Conservation (phyloP, 2,329 filamentous ascomycete species). For the Xylaria sp. region DNA sequence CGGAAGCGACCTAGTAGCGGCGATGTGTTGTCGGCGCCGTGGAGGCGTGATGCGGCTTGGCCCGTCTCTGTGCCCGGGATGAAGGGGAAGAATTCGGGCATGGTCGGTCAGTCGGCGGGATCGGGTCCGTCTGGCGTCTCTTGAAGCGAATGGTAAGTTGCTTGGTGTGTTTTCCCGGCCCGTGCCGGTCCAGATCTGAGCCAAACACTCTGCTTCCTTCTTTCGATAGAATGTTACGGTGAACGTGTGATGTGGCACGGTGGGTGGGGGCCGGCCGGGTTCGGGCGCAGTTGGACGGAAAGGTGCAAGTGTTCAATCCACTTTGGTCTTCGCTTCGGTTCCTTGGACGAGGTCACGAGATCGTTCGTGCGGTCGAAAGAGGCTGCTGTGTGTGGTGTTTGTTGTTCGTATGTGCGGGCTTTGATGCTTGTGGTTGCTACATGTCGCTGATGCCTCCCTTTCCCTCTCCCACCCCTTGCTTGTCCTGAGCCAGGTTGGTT, state of each 20-base stretch:
- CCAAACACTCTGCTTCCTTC: neutral
- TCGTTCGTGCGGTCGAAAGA: neutral
- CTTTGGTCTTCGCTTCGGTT: neutral
- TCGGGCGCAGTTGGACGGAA: neutral
- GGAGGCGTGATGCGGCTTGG: conserved; percentile 52
- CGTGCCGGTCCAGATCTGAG: conserved; percentile 21
- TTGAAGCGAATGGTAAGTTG: neutral
- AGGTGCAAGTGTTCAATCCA: neutral
- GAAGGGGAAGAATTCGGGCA: conserved; percentile 75
- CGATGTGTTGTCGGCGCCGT: conserved; percentile 60
- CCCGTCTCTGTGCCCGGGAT: conserved; percentile 70
- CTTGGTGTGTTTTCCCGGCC: conserved; percentile 15
- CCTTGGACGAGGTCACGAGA: neutral
- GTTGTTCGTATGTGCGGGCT: neutral
- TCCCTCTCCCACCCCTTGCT: too few species aligned
- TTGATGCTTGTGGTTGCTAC: neutral
- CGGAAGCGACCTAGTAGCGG: conserved; percentile 73
- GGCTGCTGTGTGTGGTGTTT: neutral
- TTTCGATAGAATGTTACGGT: neutral
- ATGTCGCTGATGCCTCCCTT: neutral
- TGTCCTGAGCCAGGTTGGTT: neutral
- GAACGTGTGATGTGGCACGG: neutral
- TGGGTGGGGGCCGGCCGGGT: neutral
- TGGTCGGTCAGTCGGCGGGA: conserved; percentile 43
- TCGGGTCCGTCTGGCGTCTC: neutral